These are phyloP conservation scores for Cryptococcus sp. DNA, from an alignment of 1,284 basidiomycete species.

Conservation along the genomic window DNA sequence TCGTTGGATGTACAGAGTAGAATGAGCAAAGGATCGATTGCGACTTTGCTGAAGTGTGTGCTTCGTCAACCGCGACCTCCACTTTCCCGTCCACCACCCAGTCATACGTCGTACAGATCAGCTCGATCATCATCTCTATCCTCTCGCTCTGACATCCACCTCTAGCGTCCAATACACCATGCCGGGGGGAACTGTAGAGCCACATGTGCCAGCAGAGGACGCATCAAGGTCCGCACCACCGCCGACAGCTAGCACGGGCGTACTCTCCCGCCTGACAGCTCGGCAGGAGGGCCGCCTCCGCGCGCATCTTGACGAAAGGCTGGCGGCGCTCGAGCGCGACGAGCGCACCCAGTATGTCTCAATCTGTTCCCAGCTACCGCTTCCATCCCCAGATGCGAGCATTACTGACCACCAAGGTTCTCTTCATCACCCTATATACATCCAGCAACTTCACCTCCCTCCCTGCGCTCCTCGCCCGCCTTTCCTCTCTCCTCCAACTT, in stretches of 20 bases:
- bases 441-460: slow-evolving; percentile 26
- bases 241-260: not conserved
- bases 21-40: not conserved
- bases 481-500: slow-evolving; percentile 23
- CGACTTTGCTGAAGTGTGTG: not conserved
- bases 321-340: slow-evolving; percentile 30
- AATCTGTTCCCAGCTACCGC: not conserved
- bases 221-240: too few relatives aligned
- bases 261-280: slow-evolving; percentile 17
- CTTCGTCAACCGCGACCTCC: not conserved
- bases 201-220: not conserved
- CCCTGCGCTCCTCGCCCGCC: slow-evolving; percentile 17
- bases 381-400: not conserved
- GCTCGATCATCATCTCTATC: not conserved
- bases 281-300: slow-evolving; percentile 24
- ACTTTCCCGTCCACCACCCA: not conserved
- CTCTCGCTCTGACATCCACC: not conserved
- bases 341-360: slow-evolving; percentile 31
- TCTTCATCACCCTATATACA: too few relatives aligned
- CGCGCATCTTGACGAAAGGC: slow-evolving; percentile 27
- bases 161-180: not conserved
- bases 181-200: slow-evolving; percentile 3
- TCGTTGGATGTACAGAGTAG: not conserved
- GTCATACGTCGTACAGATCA: too few relatives aligned
- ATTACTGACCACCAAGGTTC: not conserved